Percentiles rank a stretch among this genome's conserved stretches.
Evolutionary conservation across 345 rosid species (phyloP).

Genomic region (Aquilaria yunnanensis): DNA sequence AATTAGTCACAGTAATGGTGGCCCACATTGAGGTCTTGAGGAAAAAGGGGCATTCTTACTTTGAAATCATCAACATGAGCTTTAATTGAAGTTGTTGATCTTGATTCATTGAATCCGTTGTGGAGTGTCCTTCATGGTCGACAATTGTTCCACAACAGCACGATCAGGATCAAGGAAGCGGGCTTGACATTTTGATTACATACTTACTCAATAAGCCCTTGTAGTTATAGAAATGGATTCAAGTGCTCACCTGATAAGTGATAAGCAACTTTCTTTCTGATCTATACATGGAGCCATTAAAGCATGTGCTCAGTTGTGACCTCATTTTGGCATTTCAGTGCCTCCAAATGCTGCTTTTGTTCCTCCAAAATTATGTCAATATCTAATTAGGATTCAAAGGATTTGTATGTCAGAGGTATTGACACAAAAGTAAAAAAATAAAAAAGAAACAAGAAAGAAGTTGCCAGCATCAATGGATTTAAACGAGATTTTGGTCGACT

Average conservation of each 20-base stretch:
- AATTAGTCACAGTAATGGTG: too few species aligned
- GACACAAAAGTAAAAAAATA: too few species aligned
- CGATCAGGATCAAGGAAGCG: conserved; percentile 81
- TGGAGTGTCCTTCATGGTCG: conserved; percentile 89
- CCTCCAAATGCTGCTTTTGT: conserved; percentile 77
- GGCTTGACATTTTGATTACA: conserved; percentile 80
- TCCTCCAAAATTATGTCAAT: conserved; percentile 69
- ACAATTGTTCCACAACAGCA: conserved; percentile 89
- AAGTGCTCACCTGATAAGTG: conserved; percentile 53
- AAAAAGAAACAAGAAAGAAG: too few species aligned
- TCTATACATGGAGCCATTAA: conserved; percentile 74
- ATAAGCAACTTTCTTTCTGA: conserved; percentile 78
- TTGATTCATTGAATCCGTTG: conserved; percentile 82
- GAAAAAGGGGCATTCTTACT: conserved; percentile 83
- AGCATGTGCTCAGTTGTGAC: conserved; percentile 73
- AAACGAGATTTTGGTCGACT: too few species aligned
- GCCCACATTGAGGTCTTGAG: conserved; percentile 71
- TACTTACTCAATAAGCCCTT: conserved; percentile 63
- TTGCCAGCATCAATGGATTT: too few species aligned
- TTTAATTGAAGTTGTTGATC: conserved; percentile 80
- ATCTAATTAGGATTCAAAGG: conserved; percentile 6
- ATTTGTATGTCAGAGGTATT: neutral
- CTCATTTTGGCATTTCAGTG: conserved; percentile 74
- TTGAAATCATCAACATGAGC: conserved; percentile 83
- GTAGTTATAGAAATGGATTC: conserved; percentile 44